Percentiles rank a stretch among this genome's conserved stretches.
phyloP scores from a whole-genome alignment of 129 eudicot species.

The Scalesia atractyloides region DNA sequence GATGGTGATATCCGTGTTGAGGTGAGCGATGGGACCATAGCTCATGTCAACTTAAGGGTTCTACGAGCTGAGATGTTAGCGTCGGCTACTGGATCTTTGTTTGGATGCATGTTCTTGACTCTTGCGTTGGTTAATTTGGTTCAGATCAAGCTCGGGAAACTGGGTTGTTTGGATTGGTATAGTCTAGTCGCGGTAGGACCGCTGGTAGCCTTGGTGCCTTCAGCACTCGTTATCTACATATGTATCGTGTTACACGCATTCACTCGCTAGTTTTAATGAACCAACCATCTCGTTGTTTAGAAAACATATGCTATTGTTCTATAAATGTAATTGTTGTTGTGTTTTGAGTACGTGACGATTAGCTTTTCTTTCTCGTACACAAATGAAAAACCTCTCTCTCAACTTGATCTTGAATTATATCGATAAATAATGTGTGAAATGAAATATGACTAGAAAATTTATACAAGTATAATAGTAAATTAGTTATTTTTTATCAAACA shows the following conservation, averaged over 20 bases:
- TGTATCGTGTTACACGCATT: slow-evolving; percentile 61
- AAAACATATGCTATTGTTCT: neutral
- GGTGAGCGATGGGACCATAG: slow-evolving; percentile 36
- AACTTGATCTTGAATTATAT: neutral
- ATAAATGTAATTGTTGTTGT: no score
- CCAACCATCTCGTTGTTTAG: neutral
- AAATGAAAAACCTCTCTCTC: no score
- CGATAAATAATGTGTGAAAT: neutral
- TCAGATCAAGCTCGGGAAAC: slow-evolving; percentile 58
- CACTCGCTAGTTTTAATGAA: slow-evolving; percentile 33
- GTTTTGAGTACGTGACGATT: no score
- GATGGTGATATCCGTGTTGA: slow-evolving; percentile 35
- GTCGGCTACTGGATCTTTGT: slow-evolving; percentile 56
- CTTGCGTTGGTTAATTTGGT: slow-evolving; percentile 64
- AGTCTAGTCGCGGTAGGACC: slow-evolving; percentile 51
- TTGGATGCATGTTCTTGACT: slow-evolving; percentile 62
- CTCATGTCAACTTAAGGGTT: slow-evolving; percentile 43
- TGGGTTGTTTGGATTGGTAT: slow-evolving; percentile 53
- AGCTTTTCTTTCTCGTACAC: no score
- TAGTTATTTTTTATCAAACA: neutral
- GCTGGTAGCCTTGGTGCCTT: slow-evolving; percentile 54
- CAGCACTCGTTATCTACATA: slow-evolving; percentile 52
- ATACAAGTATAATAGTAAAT: no score
- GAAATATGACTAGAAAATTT: no score
- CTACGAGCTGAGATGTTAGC: slow-evolving; percentile 52